Evolutionary conservation across 352 stramenopile genomes (phyloP).

Genomic region (Phytophthora sojae): DNA sequence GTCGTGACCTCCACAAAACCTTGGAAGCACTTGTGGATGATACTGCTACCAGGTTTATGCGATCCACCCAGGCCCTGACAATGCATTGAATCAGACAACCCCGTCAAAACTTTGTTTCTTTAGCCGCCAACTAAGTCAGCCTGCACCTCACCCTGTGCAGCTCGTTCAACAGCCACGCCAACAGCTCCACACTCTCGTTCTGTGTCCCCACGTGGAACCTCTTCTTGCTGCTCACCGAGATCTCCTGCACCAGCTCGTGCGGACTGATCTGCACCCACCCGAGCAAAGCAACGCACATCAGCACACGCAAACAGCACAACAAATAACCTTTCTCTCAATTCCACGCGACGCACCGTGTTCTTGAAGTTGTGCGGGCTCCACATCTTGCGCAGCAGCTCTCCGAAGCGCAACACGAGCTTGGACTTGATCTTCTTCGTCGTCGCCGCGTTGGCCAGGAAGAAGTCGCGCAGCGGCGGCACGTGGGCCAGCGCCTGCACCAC

Average conservation of each 20-base stretch:
- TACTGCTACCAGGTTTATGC: constrained; percentile 87
- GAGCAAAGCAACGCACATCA: constrained; percentile 4
- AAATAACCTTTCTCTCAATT: background rate
- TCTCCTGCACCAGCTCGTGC: constrained; percentile 97
- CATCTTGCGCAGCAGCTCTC: constrained; percentile 97
- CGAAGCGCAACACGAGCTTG: constrained; percentile 93
- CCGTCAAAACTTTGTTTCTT: background rate
- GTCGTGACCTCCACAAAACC: constrained; percentile 95
- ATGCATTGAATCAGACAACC: background rate
- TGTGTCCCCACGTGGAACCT: constrained; percentile 95
- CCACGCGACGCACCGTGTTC: constrained; percentile 88
- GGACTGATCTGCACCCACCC: constrained; percentile 83
- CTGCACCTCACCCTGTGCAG: constrained; percentile 82
- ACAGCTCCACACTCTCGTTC: constrained; percentile 96
- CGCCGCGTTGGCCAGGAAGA: constrained; percentile 90
- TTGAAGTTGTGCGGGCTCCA: constrained; percentile 99
- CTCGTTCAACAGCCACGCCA: constrained; percentile 97
- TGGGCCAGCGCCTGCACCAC: constrained; percentile 97
- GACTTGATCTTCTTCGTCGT: constrained; percentile 72
- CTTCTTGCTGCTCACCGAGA: constrained; percentile 96
- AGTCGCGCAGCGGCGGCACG: constrained; percentile 95
- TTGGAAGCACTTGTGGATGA: constrained; percentile 98
- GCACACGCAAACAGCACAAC: constrained; percentile 7
- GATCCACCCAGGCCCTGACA: constrained; percentile 81
- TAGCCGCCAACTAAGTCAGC: background rate